Base-by-base conservation (phyloP, 352 stramenopile species). In the Globisporangium yorkense region DNA sequence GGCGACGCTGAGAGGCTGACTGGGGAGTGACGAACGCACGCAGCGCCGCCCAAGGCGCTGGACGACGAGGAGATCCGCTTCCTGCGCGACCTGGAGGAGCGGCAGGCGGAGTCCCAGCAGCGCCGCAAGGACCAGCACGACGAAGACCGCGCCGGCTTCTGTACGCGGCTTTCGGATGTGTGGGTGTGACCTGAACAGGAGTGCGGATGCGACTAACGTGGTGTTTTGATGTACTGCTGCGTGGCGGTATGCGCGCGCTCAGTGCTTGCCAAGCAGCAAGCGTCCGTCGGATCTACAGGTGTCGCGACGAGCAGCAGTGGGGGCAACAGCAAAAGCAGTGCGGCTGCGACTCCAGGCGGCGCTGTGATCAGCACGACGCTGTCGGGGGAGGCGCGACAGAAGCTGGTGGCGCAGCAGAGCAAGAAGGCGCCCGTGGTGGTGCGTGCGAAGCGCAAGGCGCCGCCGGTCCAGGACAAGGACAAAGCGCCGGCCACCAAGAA, bases 11-110 rank as follows among this genome's bases (percentile, higher is more conserved):
- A 21, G 40, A 46, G 37, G 33, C 12, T 5, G 5, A 15, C 20
- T 37, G 48, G 9, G 2, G 48, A 50, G 5, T 37, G 24, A 48
- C 33, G 13, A 4, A 41, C 2, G 39, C 33, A 2, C 40, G 12
- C 44, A 95, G 85, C 85, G 20, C 83, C 85, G 7, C 85, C 85
- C 0, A 95, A 95, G 56, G 85, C 77, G n/a, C 65, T 93, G 7
- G 85, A 95, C 46, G 85, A 93, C 5, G 85, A 95, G 51, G 85
- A 95, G 51, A 80, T 93, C 49, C 66, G 87, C 43, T 95, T 92
- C 49, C 87, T 95, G 57, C 72, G 74, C 21, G 72, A 89, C 40
- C 41, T 95, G 27, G 83, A 93, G 43, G 73, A 56, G 41, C 75
- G 71, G 44, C 77, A 84, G 59, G 70, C 70, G 1, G 73, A 83